phyloP scores from a whole-genome alignment of 1,284 basidiomycete species.

The Austroboletus niveus region DNA sequence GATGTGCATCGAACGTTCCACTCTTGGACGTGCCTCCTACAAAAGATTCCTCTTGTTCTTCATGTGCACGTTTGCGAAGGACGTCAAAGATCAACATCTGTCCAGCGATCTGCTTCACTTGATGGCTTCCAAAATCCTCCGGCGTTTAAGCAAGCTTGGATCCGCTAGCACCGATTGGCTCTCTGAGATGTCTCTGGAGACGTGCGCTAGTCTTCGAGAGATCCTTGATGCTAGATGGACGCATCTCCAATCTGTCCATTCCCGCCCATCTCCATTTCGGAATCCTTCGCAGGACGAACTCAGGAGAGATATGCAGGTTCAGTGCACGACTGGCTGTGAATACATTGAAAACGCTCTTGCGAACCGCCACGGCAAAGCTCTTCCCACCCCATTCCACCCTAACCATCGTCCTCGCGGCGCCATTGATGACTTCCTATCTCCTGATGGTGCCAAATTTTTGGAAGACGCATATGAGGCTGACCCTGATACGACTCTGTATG shows the following conservation, averaged over 20 bases:
- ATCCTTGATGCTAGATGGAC: background rate
- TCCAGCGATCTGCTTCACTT: background rate
- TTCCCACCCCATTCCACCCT: conserved; percentile 3
- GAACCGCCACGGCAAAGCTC: too few relatives aligned
- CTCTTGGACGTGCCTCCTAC: too few relatives aligned
- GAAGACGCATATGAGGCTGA: conserved; percentile 4
- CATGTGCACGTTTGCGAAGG: too few relatives aligned
- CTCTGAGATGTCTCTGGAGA: background rate
- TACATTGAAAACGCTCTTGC: too few relatives aligned
- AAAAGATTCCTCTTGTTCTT: too few relatives aligned
- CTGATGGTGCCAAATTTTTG: conserved; percentile 4
- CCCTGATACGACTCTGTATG: conserved; percentile 19
- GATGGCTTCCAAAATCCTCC: background rate
- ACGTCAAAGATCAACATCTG: too few relatives aligned
- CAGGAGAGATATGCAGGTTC: background rate
- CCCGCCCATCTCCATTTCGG: background rate
- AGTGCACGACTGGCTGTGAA: too few relatives aligned
- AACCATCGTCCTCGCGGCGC: background rate
- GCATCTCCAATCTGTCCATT: background rate
- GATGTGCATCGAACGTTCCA: too few relatives aligned
- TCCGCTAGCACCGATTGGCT: background rate
- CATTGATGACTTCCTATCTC: background rate
- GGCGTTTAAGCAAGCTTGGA: background rate
- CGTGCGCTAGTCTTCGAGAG: background rate
- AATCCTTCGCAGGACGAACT: background rate